Evolutionary conservation across 1,284 basidiomycete genomes (phyloP).

Genomic region (Apiotrichum sp.): DNA sequence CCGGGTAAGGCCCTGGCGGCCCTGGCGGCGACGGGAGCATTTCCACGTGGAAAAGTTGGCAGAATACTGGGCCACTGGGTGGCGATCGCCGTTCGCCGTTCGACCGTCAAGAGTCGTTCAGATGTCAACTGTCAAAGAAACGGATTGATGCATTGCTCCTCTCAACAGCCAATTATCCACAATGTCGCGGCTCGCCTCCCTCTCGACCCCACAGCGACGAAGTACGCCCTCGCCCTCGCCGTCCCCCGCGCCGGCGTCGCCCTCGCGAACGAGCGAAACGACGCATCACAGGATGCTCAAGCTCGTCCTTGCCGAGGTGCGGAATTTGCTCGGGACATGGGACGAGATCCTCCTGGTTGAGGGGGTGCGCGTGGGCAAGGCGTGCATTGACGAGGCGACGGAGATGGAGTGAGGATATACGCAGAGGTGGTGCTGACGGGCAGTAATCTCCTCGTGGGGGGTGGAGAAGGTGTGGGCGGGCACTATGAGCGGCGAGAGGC

Average conservation of each 20-base stretch:
- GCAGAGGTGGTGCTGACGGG: no score
- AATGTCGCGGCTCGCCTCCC: slow-evolving; percentile 15
- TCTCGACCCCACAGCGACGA: slow-evolving; percentile 49
- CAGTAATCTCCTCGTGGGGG: no score
- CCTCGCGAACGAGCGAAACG: slow-evolving; percentile 24
- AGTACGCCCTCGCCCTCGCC: slow-evolving; percentile 47
- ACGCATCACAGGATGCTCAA: slow-evolving; percentile 41
- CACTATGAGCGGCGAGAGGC: slow-evolving; percentile 23
- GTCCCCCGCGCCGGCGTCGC: slow-evolving; percentile 19
- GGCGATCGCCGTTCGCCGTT: no score
- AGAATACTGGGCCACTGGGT: no score
- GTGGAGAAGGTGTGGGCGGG: slow-evolving; percentile 24
- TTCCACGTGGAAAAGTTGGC: no score
- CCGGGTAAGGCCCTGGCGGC: no score
- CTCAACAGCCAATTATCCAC: no score
- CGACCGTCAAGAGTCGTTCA: no score
- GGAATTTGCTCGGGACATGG: slow-evolving; percentile 33
- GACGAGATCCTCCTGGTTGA: slow-evolving; percentile 38
- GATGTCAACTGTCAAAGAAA: no score
- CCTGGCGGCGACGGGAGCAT: no score
- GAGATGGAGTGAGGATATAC: slow-evolving; percentile 32
- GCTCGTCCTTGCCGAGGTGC: slow-evolving; percentile 32
- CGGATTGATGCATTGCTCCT: no score
- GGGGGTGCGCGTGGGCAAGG: slow-evolving; percentile 37
- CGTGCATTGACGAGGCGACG: slow-evolving; percentile 31